Conservation (phyloP, 352 stramenopile genomes). For the Globisporangium megalacanthum region DNA sequence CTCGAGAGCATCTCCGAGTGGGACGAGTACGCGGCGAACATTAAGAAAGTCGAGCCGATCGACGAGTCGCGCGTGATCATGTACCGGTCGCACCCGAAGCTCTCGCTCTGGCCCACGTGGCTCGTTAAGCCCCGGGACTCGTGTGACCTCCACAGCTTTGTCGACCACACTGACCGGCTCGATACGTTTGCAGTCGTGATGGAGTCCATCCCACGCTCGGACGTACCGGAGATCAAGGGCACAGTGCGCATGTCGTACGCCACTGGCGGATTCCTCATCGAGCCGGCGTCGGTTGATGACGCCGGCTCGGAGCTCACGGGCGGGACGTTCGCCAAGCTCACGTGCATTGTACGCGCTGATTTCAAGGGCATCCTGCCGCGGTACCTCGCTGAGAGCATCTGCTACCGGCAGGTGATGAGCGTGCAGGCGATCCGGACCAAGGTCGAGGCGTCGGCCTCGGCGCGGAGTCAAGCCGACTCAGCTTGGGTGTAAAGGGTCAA, state of each 20-base stretch:
- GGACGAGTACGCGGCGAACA: slow-evolving; percentile 26
- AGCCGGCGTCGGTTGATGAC: slow-evolving; percentile 31
- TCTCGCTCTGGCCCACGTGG: slow-evolving; percentile 76
- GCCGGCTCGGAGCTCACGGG: slow-evolving; percentile 8
- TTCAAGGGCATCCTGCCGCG: slow-evolving; percentile 61
- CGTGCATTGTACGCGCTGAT: slow-evolving; percentile 47
- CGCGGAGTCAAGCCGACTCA: slow-evolving; percentile 16
- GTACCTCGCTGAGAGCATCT: slow-evolving; percentile 70
- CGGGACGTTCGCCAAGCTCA: slow-evolving; percentile 33
- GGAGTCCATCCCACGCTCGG: slow-evolving; percentile 56
- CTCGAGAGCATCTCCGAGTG: slow-evolving; percentile 37
- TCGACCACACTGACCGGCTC: slow-evolving; percentile 52
- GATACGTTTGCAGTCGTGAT: slow-evolving; percentile 67
- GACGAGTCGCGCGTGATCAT: slow-evolving; percentile 60
- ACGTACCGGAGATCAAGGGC: slow-evolving; percentile 64
- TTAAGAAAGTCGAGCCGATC: slow-evolving; percentile 58
- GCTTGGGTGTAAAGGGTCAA: too few relatives aligned
- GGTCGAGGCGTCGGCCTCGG: slow-evolving; percentile 34
- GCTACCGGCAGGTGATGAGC: slow-evolving; percentile 66
- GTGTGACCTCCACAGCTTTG: slow-evolving; percentile 75
- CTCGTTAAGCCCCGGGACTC: slow-evolving; percentile 75
- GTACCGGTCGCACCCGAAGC: slow-evolving; percentile 58
- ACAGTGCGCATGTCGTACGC: slow-evolving; percentile 71
- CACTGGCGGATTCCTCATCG: slow-evolving; percentile 62
- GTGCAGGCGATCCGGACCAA: slow-evolving; percentile 42